Evolutionary conservation across 2,329 filamentous ascomycete species (phyloP).

Genomic region (Aspergillus carbonarius): DNA sequence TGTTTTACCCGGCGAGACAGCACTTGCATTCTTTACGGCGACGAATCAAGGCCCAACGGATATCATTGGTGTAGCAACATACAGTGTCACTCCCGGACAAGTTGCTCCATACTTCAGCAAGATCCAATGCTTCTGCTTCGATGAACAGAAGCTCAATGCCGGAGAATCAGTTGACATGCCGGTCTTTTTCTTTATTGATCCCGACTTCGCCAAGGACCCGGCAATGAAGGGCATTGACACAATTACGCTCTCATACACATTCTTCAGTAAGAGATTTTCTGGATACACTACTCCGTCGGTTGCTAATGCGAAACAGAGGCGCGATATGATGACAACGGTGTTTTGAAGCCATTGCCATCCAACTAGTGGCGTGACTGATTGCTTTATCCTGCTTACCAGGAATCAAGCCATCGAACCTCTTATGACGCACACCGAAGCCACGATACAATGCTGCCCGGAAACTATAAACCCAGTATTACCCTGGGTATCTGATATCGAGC

Average conservation of each 20-base stretch:
- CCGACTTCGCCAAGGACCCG: constrained; percentile 86
- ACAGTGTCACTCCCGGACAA: constrained; percentile 93
- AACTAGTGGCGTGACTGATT: constrained; percentile 4
- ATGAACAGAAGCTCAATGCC: constrained; percentile 89
- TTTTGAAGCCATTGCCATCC: constrained; percentile 58
- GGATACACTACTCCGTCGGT: background rate
- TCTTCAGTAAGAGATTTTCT: constrained; percentile 73
- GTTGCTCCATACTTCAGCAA: constrained; percentile 98
- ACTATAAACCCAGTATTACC: background rate
- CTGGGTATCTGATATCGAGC: background rate
- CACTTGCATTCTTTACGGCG: constrained; percentile 94
- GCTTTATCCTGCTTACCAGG: background rate
- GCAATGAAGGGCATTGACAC: constrained; percentile 94
- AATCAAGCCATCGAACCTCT: background rate
- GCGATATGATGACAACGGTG: constrained; percentile 78
- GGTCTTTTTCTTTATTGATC: constrained; percentile 98
- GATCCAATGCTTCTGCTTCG: constrained; percentile 99
- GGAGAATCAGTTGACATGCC: constrained; percentile 99
- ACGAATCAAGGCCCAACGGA: constrained; percentile 87
- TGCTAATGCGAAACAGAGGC: constrained; percentile 62
- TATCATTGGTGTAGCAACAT: constrained; percentile 97
- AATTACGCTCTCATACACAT: constrained; percentile 94
- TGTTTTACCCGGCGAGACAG: constrained; percentile 93
- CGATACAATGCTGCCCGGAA: background rate
- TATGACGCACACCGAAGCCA: background rate